Percentiles rank a stretch among this genome's conserved stretches.
Conservation (phyloP, 2,329 filamentous ascomycete genomes). For the Dactylellina drechsleri region DNA sequence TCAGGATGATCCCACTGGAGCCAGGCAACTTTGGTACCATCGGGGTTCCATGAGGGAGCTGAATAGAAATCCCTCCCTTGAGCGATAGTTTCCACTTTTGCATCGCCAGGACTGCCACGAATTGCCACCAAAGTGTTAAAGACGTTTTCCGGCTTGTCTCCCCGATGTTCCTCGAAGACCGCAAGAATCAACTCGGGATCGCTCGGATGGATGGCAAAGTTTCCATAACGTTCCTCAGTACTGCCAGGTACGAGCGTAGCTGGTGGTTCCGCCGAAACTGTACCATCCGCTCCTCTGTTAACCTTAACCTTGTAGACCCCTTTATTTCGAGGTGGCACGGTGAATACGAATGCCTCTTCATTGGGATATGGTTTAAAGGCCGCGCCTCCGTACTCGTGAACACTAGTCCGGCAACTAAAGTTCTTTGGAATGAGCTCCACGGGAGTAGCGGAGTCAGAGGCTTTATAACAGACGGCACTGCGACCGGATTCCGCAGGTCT, state of each 20-base stretch:
- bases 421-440: slow-evolving; percentile 35
- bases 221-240: slow-evolving; percentile 20
- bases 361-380: slow-evolving; percentile 60
- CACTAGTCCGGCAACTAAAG: slow-evolving; percentile 58
- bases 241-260: slow-evolving; percentile 9
- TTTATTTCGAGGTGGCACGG: slow-evolving; percentile 12
- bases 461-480: slow-evolving; percentile 33
- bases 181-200: slow-evolving; percentile 64
- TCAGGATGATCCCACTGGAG: slow-evolving; percentile 68
- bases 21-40: slow-evolving; percentile 66
- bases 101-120: slow-evolving; percentile 54
- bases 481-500: slow-evolving; percentile 53
- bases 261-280: slow-evolving; percentile 7
- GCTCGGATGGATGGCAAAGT: slow-evolving; percentile 40
- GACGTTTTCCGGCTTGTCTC: slow-evolving; percentile 59
- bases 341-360: slow-evolving; percentile 38
- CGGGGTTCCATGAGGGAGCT: slow-evolving; percentile 65
- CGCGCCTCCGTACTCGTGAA: slow-evolving; percentile 68
- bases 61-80: slow-evolving; percentile 68
- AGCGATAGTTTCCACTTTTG: slow-evolving; percentile 62
- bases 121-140: slow-evolving; percentile 61
- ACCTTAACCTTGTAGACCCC: slow-evolving; percentile 31
- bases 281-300: slow-evolving; percentile 7
- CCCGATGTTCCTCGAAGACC: slow-evolving; percentile 66
- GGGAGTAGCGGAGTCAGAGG: slow-evolving; percentile 15